phyloP scores from a whole-genome alignment of 2,329 filamentous ascomycete genomes.

The Pezicula carpinea region DNA sequence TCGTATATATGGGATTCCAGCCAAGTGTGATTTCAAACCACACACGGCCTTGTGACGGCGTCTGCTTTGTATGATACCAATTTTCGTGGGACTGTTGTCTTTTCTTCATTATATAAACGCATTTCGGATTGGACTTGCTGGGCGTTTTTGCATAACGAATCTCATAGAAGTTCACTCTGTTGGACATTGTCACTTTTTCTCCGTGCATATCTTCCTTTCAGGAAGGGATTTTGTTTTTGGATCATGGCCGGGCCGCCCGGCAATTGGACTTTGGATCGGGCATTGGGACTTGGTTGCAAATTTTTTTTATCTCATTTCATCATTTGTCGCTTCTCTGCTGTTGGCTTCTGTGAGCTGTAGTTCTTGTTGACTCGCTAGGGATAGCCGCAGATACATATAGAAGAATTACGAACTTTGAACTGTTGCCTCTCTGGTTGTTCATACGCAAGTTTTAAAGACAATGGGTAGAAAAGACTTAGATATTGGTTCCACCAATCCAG shows the following conservation, averaged over 20 bases:
- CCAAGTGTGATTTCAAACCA: conserved; percentile 1
- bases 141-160: neutral
- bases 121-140: neutral
- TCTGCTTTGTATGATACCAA: neutral
- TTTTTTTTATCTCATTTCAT: neutral
- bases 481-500: too few relatives aligned
- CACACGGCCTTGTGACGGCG: neutral
- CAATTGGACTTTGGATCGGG: neutral
- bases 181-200: neutral
- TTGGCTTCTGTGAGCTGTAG: too few relatives aligned
- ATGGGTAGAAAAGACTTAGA: too few relatives aligned
- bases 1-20: neutral
- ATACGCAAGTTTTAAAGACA: too few relatives aligned
- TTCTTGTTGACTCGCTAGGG: too few relatives aligned
- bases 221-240: neutral
- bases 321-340: too few relatives aligned
- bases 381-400: too few relatives aligned
- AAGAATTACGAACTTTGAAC: too few relatives aligned
- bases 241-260: neutral
- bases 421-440: too few relatives aligned
- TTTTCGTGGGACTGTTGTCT: neutral
- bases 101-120: neutral
- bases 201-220: neutral
- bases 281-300: neutral
- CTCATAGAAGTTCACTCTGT: neutral